Conservation (phyloP, 2,329 filamentous ascomycete genomes). For the Biscogniauxia sp. region DNA sequence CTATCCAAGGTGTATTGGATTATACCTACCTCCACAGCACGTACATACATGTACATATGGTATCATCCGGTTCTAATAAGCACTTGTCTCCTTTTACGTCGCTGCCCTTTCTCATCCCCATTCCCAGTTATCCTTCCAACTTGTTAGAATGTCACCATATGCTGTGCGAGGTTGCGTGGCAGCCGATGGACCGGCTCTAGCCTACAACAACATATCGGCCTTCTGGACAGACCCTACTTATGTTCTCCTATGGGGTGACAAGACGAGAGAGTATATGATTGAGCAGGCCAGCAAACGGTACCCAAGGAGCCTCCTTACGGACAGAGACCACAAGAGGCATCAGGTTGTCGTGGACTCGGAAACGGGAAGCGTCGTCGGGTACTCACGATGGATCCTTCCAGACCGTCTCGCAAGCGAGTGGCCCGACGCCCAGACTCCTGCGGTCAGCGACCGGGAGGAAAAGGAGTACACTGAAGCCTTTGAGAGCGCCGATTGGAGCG, state of each 20-base stretch:
- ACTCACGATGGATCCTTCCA: conserved; percentile 23
- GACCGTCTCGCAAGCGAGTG: conserved; percentile 10
- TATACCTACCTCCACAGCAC: too few species aligned
- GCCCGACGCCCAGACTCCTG: conserved; percentile 18
- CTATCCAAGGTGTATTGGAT: too few species aligned
- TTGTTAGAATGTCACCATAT: conserved; percentile 3
- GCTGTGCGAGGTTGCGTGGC: conserved; percentile 14
- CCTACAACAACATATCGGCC: conserved; percentile 21
- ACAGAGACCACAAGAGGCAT: conserved; percentile 19
- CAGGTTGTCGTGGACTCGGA: conserved; percentile 22
- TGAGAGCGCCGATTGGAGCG: conserved; percentile 14
- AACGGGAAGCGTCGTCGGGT: conserved; percentile 22
- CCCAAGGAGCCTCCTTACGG: conserved; percentile 16
- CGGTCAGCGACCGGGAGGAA: conserved; percentile 13
- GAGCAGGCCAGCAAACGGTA: conserved; percentile 12
- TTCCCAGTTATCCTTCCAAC: not conserved
- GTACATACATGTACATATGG: not conserved
- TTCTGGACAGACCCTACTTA: conserved; percentile 22
- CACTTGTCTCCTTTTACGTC: too few species aligned
- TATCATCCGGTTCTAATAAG: too few species aligned
- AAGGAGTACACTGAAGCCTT: conserved; percentile 8
- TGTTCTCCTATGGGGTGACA: conserved; percentile 12
- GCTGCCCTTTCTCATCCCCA: not conserved
- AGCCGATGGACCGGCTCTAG: conserved; percentile 13
- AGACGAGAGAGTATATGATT: conserved; percentile 13